Percentiles rank a stretch among this genome's conserved stretches.
Evolutionary conservation across 2,329 filamentous ascomycete species (phyloP).

Genomic region (Paramyrothecium roridum): DNA sequence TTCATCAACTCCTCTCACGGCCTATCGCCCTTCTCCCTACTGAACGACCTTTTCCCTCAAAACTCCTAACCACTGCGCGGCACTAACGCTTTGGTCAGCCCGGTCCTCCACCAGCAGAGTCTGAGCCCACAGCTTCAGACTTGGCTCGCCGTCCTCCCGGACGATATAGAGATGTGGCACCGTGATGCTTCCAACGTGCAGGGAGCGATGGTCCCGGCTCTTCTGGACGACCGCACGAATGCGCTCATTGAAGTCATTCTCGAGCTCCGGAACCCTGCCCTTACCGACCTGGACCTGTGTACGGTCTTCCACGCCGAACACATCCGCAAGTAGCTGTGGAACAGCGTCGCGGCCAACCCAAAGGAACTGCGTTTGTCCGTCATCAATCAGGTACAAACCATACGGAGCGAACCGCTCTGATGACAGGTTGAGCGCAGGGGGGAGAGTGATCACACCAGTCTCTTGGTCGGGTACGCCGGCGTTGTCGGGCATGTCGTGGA

Average conservation of each 20-base stretch:
- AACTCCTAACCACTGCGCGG: slow-evolving; percentile 88
- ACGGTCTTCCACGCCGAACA: slow-evolving; percentile 84
- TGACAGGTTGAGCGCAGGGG: slow-evolving; percentile 79
- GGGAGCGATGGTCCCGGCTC: slow-evolving; percentile 80
- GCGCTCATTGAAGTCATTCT: slow-evolving; percentile 95
- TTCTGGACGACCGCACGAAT: slow-evolving; percentile 89
- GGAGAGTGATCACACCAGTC: slow-evolving; percentile 86
- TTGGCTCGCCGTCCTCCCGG: slow-evolving; percentile 92
- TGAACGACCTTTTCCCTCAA: slow-evolving; percentile 83
- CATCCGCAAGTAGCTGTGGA: slow-evolving; percentile 81
- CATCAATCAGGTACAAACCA: slow-evolving; percentile 93
- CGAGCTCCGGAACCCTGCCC: slow-evolving; percentile 77
- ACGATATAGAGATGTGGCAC: slow-evolving; percentile 91
- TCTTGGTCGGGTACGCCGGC: slow-evolving; percentile 81
- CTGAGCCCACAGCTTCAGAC: slow-evolving; percentile 93
- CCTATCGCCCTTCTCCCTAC: too few relatives aligned
- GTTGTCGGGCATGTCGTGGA: slow-evolving; percentile 95
- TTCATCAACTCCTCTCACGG: too few relatives aligned
- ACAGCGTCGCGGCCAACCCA: slow-evolving; percentile 95
- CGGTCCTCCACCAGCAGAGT: slow-evolving; percentile 93
- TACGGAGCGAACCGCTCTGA: slow-evolving; percentile 86
- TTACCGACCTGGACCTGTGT: slow-evolving; percentile 89
- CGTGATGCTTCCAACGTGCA: slow-evolving; percentile 89
- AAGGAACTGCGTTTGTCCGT: slow-evolving; percentile 95
- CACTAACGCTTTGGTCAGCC: slow-evolving; percentile 88